phyloP scores from a whole-genome alignment of 495 filamentous ascomycete genomes.

The Xylaria longipes region DNA sequence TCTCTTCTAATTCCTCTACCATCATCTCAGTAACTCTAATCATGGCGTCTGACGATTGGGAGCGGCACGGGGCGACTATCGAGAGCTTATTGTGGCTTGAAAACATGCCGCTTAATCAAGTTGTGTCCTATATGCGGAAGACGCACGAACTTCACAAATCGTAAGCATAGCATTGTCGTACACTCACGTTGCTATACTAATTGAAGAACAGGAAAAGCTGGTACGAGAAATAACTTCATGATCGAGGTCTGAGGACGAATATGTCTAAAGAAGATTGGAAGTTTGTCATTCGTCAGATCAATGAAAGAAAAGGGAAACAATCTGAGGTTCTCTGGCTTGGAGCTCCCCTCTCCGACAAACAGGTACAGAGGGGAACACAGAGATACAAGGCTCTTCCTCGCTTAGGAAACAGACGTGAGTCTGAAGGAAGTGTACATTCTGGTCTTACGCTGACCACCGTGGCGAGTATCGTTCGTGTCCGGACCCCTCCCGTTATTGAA shows the following conservation, averaged over 20 bases:
- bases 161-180: neutral
- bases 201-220: neutral
- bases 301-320: neutral
- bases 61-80: neutral
- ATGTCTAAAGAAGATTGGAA: neutral
- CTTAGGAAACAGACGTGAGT: neutral
- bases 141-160: neutral
- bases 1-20: too few species aligned
- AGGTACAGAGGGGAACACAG: neutral
- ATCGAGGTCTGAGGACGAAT: neutral
- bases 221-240: neutral
- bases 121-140: neutral
- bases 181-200: neutral
- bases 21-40: neutral
- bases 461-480: neutral
- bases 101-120: neutral
- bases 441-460: neutral
- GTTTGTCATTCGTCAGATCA: neutral
- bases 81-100: neutral
- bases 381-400: neutral
- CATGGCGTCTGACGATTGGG: constrained; percentile 6
- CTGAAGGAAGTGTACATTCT: neutral
- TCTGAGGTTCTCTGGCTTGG: neutral
- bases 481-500: neutral
- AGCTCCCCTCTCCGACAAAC: neutral